Evolutionary conservation across 768 basidiomycete genomes (phyloP).

Genomic region (Leccinum barrowsii): DNA sequence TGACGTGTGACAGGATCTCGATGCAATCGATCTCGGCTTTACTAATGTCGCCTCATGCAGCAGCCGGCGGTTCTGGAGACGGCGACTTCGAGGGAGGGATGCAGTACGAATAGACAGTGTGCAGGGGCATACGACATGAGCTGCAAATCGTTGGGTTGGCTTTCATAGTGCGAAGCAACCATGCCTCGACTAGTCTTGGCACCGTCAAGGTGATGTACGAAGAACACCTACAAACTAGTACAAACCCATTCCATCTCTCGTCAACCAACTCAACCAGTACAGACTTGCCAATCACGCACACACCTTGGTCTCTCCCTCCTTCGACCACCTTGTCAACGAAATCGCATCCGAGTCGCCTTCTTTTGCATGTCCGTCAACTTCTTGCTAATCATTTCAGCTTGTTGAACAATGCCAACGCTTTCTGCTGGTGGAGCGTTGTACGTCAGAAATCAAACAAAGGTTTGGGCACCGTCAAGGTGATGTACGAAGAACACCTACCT

Average conservation of each 20-base stretch:
- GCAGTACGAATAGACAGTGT: slow-evolving; percentile 92
- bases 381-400: slow-evolving; percentile 81
- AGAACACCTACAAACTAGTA: slow-evolving; percentile 35
- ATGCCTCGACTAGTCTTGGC: background rate
- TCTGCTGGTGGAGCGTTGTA: slow-evolving; percentile 35
- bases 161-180: slow-evolving; percentile 97
- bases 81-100: slow-evolving; percentile 76
- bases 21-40: too few relatives aligned
- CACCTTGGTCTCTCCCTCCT: slow-evolving; percentile 50
- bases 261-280: too few relatives aligned
- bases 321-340: slow-evolving; percentile 84
- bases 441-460: slow-evolving; percentile 3
- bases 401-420: slow-evolving; percentile 85
- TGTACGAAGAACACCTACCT: slow-evolving; percentile 45
- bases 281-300: too few relatives aligned
- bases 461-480: background rate
- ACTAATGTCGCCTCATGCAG: too few relatives aligned
- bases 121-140: slow-evolving; percentile 95
- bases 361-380: slow-evolving; percentile 75
- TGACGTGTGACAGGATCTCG: too few relatives aligned
- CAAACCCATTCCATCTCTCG: too few relatives aligned
- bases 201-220: background rate
- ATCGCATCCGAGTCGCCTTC: slow-evolving; percentile 57
- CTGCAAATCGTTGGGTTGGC: slow-evolving; percentile 97
- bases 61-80: too few relatives aligned